Evolutionary conservation across 306 rosid genomes (phyloP).

Genomic region (Sesbania bispinosa): DNA sequence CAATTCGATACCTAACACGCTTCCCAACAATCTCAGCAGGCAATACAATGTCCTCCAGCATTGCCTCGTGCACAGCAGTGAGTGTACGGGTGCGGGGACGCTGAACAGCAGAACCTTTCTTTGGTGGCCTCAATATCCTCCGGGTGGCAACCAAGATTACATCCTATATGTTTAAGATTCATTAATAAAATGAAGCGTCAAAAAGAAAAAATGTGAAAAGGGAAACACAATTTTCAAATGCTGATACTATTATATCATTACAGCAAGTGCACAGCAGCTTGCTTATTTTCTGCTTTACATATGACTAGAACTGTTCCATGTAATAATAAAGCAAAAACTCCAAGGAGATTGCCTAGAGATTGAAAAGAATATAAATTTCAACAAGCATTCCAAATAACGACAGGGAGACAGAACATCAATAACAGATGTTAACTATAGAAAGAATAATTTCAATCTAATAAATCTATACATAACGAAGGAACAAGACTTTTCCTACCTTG

Average conservation of each 20-base stretch:
- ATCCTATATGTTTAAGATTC: slow-evolving; percentile 40
- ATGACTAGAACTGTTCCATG: background rate
- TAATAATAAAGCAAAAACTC: background rate
- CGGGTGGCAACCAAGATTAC: slow-evolving; percentile 73
- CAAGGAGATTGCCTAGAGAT: background rate
- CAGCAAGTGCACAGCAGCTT: background rate
- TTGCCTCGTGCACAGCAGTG: slow-evolving; percentile 86
- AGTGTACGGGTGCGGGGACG: slow-evolving; percentile 87
- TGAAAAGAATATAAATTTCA: background rate
- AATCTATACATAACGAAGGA: no score
- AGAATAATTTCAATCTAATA: no score
- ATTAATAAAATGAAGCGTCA: background rate
- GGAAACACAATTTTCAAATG: background rate
- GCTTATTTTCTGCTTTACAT: background rate
- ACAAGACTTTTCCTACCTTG: no score
- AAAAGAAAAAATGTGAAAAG: background rate
- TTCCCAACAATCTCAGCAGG: slow-evolving; percentile 95
- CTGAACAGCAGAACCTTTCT: slow-evolving; percentile 81
- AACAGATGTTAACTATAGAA: background rate
- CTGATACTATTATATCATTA: background rate
- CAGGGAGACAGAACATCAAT: background rate
- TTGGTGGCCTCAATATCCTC: slow-evolving; percentile 79
- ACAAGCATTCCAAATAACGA: background rate
- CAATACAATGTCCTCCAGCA: slow-evolving; percentile 74
- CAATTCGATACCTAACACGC: slow-evolving; percentile 62